These are phyloP conservation scores for Leccinum laetum DNA, from an alignment of 1,284 basidiomycete genomes.

Conservation along the genomic window DNA sequence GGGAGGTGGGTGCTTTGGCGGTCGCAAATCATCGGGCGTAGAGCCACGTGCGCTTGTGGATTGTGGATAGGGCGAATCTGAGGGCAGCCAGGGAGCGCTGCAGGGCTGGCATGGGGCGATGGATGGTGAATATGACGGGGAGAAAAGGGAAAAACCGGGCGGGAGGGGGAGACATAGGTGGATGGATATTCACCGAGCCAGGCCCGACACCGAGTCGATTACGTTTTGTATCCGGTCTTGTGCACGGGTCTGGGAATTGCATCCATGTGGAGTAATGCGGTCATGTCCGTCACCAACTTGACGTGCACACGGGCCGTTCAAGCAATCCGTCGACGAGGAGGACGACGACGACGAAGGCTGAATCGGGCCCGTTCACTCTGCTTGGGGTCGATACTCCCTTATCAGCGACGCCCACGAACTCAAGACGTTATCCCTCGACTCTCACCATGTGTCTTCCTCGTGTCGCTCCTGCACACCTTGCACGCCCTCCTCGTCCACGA, in stretches of 20 bases:
- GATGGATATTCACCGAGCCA: constrained; percentile 33
- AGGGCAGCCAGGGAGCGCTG: constrained; percentile 45
- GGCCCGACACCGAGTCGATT: constrained; percentile 35
- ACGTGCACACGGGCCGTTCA: background rate
- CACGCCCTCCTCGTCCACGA: constrained; percentile 62
- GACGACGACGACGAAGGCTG: too few relatives aligned
- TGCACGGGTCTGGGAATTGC: constrained; percentile 12
- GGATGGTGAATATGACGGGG: constrained; percentile 1
- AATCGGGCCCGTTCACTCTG: too few relatives aligned
- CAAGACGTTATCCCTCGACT: constrained; percentile 26
- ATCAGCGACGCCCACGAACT: constrained; percentile 4
- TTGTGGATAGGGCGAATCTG: constrained; percentile 25
- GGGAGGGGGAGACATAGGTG: constrained; percentile 24
- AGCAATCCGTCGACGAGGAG: constrained; percentile 1
- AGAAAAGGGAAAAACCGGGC: constrained; percentile 21
- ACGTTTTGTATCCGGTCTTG: too few relatives aligned
- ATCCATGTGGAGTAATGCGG: constrained; percentile 2
- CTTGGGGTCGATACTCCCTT: constrained; percentile 23
- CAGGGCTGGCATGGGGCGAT: constrained; percentile 41
- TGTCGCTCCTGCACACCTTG: constrained; percentile 37
- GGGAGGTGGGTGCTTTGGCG: constrained; percentile 54
- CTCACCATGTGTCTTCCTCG: too few relatives aligned
- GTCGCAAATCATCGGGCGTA: constrained; percentile 51
- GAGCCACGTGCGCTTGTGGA: constrained; percentile 21
- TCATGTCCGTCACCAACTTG: constrained; percentile 2